These are phyloP conservation scores for Sparassis latifolia DNA, from an alignment of 1,284 basidiomycete species.

Conservation along the genomic window DNA sequence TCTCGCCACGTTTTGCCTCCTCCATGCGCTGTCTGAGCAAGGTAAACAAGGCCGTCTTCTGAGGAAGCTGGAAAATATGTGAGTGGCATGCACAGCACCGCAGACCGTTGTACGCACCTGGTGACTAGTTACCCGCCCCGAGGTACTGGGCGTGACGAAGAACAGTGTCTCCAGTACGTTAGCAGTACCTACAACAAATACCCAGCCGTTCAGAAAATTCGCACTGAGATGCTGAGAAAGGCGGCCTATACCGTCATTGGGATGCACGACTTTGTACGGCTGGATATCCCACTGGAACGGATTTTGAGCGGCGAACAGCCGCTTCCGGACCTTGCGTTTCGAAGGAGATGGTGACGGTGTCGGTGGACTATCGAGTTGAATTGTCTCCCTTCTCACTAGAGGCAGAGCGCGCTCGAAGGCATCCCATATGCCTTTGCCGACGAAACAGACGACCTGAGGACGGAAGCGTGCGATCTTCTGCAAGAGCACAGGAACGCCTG, in stretches of 20 bases:
- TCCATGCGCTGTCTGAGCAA: slow-evolving; percentile 21
- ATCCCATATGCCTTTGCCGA: slow-evolving; percentile 67
- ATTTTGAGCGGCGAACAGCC: background rate
- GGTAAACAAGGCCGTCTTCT: slow-evolving; percentile 25
- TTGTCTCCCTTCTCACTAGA: background rate
- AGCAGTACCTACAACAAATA: slow-evolving; percentile 2
- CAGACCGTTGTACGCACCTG: slow-evolving; percentile 35
- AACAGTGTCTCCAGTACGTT: slow-evolving; percentile 46
- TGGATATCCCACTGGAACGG: slow-evolving; percentile 31
- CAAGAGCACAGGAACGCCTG: slow-evolving; percentile 35
- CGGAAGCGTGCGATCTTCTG: slow-evolving; percentile 46
- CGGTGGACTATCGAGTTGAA: background rate
- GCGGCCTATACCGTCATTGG: slow-evolving; percentile 7
- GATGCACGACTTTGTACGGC: slow-evolving; percentile 41
- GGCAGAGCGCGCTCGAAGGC: slow-evolving; percentile 15
- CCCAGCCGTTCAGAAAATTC: background rate
- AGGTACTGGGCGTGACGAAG: slow-evolving; percentile 63
- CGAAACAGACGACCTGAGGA: slow-evolving; percentile 63
- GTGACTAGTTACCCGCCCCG: slow-evolving; percentile 55
- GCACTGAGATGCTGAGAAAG: background rate
- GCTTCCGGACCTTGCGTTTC: background rate
- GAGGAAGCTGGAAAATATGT: slow-evolving; percentile 17
- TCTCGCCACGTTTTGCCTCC: slow-evolving; percentile 15
- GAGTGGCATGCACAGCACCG: background rate
- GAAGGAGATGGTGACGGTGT: background rate